Evolutionary conservation across 768 basidiomycete genomes (phyloP), one percentile per base, ranked within the genome.

Genomic region (Wakefieldia striispora): DNA sequence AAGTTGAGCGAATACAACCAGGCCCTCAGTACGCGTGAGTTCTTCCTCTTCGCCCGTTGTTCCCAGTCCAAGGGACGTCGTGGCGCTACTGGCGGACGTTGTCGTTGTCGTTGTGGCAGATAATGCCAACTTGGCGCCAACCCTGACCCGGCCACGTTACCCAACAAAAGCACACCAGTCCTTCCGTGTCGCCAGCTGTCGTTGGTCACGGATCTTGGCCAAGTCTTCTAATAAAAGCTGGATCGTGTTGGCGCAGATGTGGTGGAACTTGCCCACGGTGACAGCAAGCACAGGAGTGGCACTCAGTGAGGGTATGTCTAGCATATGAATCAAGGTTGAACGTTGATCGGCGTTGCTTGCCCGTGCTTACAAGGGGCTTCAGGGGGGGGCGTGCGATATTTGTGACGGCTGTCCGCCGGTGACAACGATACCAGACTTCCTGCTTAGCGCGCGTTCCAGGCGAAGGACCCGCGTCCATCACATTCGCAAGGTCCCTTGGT

Each of bases 161-260:
- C 79, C 83, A 14, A 97, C 81, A 64, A 95, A 97, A 0, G 74
- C 78, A 52, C 95, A 91, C 95, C 97, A 98, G 47, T 88, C 90
- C 52, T 81, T 82, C 47, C 84, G 75, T 54, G 81, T 84, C 9
- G 74, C 59, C 1, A 71, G 69, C 60, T 97, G 93, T 31, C 83
- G 81, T 56, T 81, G 70, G 59, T 97, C 93, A 60, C 97, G 94
- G 10, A 90, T 85, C 54, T 80, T 80, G 5, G 82, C 93, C 40
- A 97, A 75, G 63, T 87, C 79, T 17, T 81, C 77, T 6, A 97
- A 76, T 27, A 97, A 72, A n/a, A 70, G 69, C 5, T 84, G 81
- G 23, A 95, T 77, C 3, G 86, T 90, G 56, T 82, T 82, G 3
- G 81, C 76, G 64, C 91, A 92, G 6, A 81, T 82, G 61, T 92